Base-by-base conservation (phyloP, 2,329 filamentous ascomycete species). In the Plenodomus lindquistii region DNA sequence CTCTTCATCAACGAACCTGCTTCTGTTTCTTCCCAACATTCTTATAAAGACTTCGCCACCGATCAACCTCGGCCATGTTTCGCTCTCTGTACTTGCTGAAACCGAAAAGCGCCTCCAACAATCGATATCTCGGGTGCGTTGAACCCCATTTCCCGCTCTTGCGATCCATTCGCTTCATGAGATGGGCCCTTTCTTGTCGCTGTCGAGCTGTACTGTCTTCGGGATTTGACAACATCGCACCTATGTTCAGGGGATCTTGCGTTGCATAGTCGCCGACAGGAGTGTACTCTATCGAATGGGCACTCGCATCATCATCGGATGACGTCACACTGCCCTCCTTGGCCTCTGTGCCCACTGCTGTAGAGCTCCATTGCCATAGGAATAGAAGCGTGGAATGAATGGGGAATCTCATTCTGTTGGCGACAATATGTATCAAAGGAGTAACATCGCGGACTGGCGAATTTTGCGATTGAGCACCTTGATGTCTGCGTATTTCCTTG, bases 21-120 rank as follows among this genome's bases (percentile, higher is more conserved):
- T 57, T 66, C 45, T 66, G 63, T 35, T 59, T 46, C 39, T 57
- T 66, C 4, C 52, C 38, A 0, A 63, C 48, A 24, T 61, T 63
- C 11, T 52, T 54, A 37, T 65, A 67, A 38, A 63, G 21, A 2
- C 37, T 41, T 6, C 61, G 52, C 63, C 63, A 65, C 13, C 59
- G 49, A 3, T 62, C 45, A 6, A 66, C 21, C 21, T 66, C 65
- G 0, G 48, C 55, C 42, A 57, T 46, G 35, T 55, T 59, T 7
- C 54, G 51, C 16, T 62, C 58, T 11, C 46, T 39, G 31, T 64
- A 66, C 7, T 47, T 57, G 0, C 45, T 45, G 6, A 58, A 64
- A 2, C 52, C 59, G 20, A 44, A 60, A 3, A 66, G 48, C 2
- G 59, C 54, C 27, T 61, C 57, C 2, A 66, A 42, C 0, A 65